Conservation (phyloP, 179 eudicot genomes). For the Beta lomatogona region DNA sequence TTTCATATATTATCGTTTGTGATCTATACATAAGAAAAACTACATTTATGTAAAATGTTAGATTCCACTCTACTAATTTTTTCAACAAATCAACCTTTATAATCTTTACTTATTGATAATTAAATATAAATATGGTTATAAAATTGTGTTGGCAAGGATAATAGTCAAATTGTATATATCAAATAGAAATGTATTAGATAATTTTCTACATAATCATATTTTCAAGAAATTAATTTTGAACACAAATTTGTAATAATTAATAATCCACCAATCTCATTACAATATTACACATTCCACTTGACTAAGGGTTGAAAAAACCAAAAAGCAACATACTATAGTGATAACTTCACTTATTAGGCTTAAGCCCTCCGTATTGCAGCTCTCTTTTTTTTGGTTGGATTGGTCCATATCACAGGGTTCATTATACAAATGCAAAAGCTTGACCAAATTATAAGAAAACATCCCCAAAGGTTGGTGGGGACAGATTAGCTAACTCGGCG, state of each 20-base stretch:
- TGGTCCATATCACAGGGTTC: neutral
- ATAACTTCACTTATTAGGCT: slow-evolving; percentile 14
- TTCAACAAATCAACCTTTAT: no score
- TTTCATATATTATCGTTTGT: no score
- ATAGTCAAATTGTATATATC: no score
- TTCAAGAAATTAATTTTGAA: no score
- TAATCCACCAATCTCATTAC: neutral
- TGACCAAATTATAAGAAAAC: neutral
- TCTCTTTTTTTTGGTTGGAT: neutral
- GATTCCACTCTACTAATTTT: no score
- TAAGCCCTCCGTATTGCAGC: neutral
- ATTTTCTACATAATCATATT: no score
- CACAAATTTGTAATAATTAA: neutral
- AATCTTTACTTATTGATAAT: no score
- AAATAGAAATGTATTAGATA: no score
- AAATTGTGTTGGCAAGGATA: no score
- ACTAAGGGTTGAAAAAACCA: neutral
- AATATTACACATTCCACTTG: neutral
- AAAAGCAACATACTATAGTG: neutral
- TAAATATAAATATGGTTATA: no score
- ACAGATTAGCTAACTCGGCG: slow-evolving; percentile 48
- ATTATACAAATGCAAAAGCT: neutral
- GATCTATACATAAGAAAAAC: no score
- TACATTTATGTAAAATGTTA: no score
- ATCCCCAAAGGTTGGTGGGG: neutral